Conservation (phyloP, 495 filamentous ascomycete species). For the Penicillium mononematosum region DNA sequence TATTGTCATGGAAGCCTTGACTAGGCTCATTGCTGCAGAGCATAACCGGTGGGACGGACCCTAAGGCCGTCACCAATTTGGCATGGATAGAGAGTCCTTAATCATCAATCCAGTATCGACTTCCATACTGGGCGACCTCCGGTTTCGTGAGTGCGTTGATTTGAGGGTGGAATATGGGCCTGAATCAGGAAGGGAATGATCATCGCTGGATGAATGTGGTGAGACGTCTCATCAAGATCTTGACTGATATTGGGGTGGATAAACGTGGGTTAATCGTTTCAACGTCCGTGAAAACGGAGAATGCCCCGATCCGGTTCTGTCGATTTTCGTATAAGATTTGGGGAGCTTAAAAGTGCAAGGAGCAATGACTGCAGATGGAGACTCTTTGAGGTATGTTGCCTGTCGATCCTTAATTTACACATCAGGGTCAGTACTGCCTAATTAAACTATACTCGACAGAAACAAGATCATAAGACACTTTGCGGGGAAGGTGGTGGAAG, state of each 20-base stretch:
- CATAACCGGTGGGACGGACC: conserved; percentile 27
- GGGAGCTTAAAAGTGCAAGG: background rate
- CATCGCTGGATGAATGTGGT: conserved; percentile 4
- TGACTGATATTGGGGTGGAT: conserved; percentile 12
- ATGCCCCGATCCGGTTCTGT: conserved; percentile 26
- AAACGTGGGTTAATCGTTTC: conserved; percentile 14
- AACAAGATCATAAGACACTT: conserved; percentile 15
- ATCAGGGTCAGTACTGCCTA: background rate
- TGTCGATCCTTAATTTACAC: background rate
- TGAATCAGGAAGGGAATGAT: conserved; percentile 25
- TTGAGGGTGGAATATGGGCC: conserved; percentile 19
- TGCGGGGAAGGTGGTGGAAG: conserved; percentile 6
- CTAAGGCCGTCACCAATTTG: conserved; percentile 26
- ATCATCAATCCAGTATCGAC: conserved; percentile 15
- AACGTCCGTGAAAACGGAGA: conserved; percentile 27
- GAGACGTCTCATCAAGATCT: conserved; percentile 6
- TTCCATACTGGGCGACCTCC: conserved; percentile 21
- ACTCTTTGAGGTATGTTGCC: background rate
- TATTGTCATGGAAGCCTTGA: conserved; percentile 8
- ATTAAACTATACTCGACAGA: background rate
- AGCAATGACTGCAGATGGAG: background rate
- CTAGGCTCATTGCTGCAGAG: conserved; percentile 11
- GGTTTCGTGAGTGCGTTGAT: conserved; percentile 21
- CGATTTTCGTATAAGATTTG: background rate
- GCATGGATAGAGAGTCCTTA: conserved; percentile 20